Evolutionary conservation across 1,139 yeast genomes (phyloP), one percentile per base, ranked within the genome.

Genomic region (Candida anutae): DNA sequence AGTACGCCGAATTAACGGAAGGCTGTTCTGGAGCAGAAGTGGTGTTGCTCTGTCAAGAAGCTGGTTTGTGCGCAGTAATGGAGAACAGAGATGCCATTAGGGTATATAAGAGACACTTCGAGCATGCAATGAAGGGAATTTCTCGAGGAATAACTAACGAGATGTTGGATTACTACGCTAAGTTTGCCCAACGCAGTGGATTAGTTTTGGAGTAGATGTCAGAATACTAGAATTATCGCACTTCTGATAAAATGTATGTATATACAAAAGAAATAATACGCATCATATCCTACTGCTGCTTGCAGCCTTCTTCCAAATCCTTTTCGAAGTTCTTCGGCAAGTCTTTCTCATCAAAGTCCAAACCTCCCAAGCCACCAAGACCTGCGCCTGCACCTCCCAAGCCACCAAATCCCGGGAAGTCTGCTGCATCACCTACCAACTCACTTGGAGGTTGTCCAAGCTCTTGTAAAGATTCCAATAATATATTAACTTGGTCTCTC

Each of bases 1-100:
- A 49, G n/a, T 57, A 83, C n/a, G 84, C 88, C 0, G 45, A 37
- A 2, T 42, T 51, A 11, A 82, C 95, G 0, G 90, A 81, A 0
- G 97, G 97, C 0, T 87, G 94, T 45, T 85, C 96, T 0, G 98
- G 98, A 24, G 96, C 98, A 0, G 98, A 90, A 51, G 87, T 90
- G 19, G 94, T 88, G 0, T 67, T 87, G 22, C 54, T 88, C 15
- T 84, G 96, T 43, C 97, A 88, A 49, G 97, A 90, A 50, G 95
- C 97, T 0, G 98, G 98, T 2, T 59, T 90, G 19, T 73, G 83
- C 8, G 96, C 97, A 0, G 79, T 90, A 34, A 84, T 83, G 77
- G 95, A 84, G 41, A 59, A 81, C 39, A 54, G 69, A 10, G 58
- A 69, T 3, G 72, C 84, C 5, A 49, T 51, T 1, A 43, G 45